phyloP scores from a whole-genome alignment of 495 filamentous ascomycete genomes.

The Aspergillus asperescens region DNA sequence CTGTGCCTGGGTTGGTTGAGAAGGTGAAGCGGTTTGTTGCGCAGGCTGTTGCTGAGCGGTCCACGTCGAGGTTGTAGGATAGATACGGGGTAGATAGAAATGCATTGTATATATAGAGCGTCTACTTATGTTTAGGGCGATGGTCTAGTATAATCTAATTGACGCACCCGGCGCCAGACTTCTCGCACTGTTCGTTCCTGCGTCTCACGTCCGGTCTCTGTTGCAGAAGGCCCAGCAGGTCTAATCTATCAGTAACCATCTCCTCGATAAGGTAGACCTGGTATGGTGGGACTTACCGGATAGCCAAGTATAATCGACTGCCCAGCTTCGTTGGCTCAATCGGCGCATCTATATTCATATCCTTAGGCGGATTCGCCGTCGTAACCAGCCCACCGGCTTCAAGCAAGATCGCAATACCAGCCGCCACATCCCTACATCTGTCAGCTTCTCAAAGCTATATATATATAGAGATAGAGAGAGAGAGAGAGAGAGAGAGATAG shows the following conservation, averaged over 20 bases:
- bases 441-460: not conserved
- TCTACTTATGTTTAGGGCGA: slow-evolving; percentile 5
- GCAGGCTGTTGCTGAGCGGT: slow-evolving; percentile 32
- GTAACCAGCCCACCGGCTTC: slow-evolving; percentile 61
- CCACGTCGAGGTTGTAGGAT: slow-evolving; percentile 30
- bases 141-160: slow-evolving; percentile 55
- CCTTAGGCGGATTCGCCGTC: slow-evolving; percentile 58
- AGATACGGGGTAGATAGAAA: slow-evolving; percentile 6
- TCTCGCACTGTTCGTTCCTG: slow-evolving; percentile 64
- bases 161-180: slow-evolving; percentile 58
- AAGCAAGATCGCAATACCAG: slow-evolving; percentile 51
- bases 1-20: slow-evolving; percentile 47
- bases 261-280: not conserved
- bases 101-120: slow-evolving; percentile 10
- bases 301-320: slow-evolving; percentile 60
- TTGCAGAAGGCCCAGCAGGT: slow-evolving; percentile 55
- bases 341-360: slow-evolving; percentile 40
- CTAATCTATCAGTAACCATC: slow-evolving; percentile 24
- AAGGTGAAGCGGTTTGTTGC: slow-evolving; percentile 49
- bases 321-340: slow-evolving; percentile 56
- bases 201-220: slow-evolving; percentile 54
- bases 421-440: slow-evolving; percentile 46
- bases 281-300: slow-evolving; percentile 47
- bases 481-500: no score
- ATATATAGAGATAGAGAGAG: not conserved